Percentiles rank a stretch among this genome's conserved stretches.
Evolutionary conservation across 176 grass and related monocot genomes (phyloP).

Genomic region (Secale cereale): DNA sequence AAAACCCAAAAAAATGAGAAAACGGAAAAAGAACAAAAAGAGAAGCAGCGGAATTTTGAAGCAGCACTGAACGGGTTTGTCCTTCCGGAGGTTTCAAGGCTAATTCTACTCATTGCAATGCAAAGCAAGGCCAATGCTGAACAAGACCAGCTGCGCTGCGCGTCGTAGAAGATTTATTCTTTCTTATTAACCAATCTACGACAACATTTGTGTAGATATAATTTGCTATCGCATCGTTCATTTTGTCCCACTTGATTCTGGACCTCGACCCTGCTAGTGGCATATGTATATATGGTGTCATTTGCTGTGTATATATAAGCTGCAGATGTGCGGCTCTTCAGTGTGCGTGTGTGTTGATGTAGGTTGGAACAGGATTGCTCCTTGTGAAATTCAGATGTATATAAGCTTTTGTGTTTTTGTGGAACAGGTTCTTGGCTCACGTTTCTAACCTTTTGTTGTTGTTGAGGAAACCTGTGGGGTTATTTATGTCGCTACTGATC

Average conservation of each 20-base stretch:
- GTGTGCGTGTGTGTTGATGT: slow-evolving; percentile 26
- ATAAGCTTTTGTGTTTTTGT: slow-evolving; percentile 15
- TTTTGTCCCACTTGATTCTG: slow-evolving; percentile 34
- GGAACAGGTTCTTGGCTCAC: neutral
- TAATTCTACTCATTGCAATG: slow-evolving; percentile 45
- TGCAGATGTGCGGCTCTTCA: slow-evolving; percentile 26
- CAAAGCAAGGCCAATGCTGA: slow-evolving; percentile 45
- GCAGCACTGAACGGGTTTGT: slow-evolving; percentile 43
- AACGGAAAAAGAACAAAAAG: neutral
- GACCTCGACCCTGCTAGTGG: slow-evolving; percentile 8
- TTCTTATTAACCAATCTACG: slow-evolving; percentile 25
- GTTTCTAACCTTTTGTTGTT: neutral
- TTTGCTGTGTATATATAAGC: slow-evolving; percentile 37
- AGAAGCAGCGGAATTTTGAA: slow-evolving; percentile 44
- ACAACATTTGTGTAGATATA: slow-evolving; percentile 30
- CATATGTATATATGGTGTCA: slow-evolving; percentile 30
- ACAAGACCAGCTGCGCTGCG: slow-evolving; percentile 18
- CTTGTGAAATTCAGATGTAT: slow-evolving; percentile 29
- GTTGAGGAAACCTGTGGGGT: neutral
- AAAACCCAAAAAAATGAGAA: slow-evolving; percentile 34
- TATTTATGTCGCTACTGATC: neutral
- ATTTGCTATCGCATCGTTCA: slow-evolving; percentile 30
- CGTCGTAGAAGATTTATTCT: slow-evolving; percentile 22
- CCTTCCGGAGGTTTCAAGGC: slow-evolving; percentile 47
- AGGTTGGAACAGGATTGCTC: slow-evolving; percentile 18